Evolutionary conservation across 352 stramenopile species (phyloP).

Genomic region (Pythium sp.): DNA sequence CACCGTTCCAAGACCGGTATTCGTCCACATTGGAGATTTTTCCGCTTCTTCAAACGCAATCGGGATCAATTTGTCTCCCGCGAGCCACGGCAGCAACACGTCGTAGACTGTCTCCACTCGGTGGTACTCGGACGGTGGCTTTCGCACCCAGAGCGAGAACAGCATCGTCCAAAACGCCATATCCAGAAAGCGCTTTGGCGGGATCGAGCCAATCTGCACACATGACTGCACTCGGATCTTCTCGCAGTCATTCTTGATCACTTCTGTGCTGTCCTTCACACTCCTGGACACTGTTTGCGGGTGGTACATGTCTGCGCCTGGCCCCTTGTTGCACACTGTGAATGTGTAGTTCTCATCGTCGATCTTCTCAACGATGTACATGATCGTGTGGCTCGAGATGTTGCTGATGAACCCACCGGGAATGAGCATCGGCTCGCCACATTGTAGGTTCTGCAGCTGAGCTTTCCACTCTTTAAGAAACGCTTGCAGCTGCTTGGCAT

Average conservation of each 20-base stretch:
- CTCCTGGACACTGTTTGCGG: constrained; percentile 29
- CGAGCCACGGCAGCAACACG: constrained; percentile 86
- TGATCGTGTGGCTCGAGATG: constrained; percentile 63
- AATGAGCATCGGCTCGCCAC: constrained; percentile 50
- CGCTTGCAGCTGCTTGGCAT: constrained; percentile 58
- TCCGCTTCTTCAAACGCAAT: constrained; percentile 48
- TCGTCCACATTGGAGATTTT: constrained; percentile 28
- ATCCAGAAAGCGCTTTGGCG: constrained; percentile 62
- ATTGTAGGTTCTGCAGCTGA: constrained; percentile 40
- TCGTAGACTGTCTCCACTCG: constrained; percentile 87
- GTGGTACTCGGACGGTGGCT: constrained; percentile 84
- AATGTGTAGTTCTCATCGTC: constrained; percentile 62
- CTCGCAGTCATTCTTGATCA: constrained; percentile 23
- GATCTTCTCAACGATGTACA: constrained; percentile 83
- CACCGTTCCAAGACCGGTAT: constrained; percentile 27
- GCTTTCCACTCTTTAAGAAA: constrained; percentile 73
- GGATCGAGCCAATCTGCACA: constrained; percentile 65
- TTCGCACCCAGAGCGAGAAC: constrained; percentile 85
- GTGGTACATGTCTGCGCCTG: constrained; percentile 84
- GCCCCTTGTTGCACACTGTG: constrained; percentile 88
- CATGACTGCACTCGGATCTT: constrained; percentile 84
- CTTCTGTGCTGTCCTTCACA: constrained; percentile 9
- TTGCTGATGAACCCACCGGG: constrained; percentile 82
- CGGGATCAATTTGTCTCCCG: constrained; percentile 67
- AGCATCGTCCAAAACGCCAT: constrained; percentile 84